Percentiles rank a stretch among this genome's conserved stretches.
These are phyloP conservation scores for Trichoderma sp. DNA, from an alignment of 2,329 filamentous ascomycete species.

Conservation along the genomic window DNA sequence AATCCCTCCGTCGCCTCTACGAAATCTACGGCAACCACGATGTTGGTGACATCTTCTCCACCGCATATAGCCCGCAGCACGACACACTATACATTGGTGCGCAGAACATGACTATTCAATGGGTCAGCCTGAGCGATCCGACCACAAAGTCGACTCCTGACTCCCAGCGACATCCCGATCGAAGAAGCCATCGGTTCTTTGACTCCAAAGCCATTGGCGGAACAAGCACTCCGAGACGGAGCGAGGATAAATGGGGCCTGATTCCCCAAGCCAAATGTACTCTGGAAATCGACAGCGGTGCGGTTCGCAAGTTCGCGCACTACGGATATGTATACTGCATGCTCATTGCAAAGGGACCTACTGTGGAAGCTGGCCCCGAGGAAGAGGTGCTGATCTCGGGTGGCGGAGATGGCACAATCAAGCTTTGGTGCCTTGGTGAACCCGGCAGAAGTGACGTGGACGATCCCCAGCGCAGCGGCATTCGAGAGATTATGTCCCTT, in stretches of 20 bases:
- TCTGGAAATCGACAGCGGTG: slow-evolving; percentile 76
- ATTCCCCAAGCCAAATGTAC: slow-evolving; percentile 55
- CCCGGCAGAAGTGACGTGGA: slow-evolving; percentile 29
- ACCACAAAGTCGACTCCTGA: slow-evolving; percentile 57
- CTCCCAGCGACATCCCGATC: slow-evolving; percentile 68
- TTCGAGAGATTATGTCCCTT: slow-evolving; percentile 66
- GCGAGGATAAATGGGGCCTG: slow-evolving; percentile 54
- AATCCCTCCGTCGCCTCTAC: slow-evolving; percentile 71
- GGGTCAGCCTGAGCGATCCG: slow-evolving; percentile 72
- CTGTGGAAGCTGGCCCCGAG: slow-evolving; percentile 64
- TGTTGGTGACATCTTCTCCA: slow-evolving; percentile 91
- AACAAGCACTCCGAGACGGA: slow-evolving; percentile 69
- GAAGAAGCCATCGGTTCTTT: slow-evolving; percentile 84
- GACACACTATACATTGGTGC: slow-evolving; percentile 87
- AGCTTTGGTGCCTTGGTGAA: slow-evolving; percentile 72
- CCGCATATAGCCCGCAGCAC: slow-evolving; percentile 78
- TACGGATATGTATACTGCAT: slow-evolving; percentile 97
- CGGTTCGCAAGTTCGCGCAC: slow-evolving; percentile 86
- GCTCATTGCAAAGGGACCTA: slow-evolving; percentile 73
- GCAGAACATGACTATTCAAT: slow-evolving; percentile 94
- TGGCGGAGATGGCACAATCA: slow-evolving; percentile 89
- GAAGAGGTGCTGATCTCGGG: slow-evolving; percentile 86
- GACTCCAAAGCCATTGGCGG: slow-evolving; percentile 87
- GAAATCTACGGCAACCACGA: slow-evolving; percentile 93
- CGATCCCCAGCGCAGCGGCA: slow-evolving; percentile 53